These are phyloP conservation scores for Crucihimalaya himalaica DNA, from an alignment of 345 rosid species.

Conservation along the genomic window DNA sequence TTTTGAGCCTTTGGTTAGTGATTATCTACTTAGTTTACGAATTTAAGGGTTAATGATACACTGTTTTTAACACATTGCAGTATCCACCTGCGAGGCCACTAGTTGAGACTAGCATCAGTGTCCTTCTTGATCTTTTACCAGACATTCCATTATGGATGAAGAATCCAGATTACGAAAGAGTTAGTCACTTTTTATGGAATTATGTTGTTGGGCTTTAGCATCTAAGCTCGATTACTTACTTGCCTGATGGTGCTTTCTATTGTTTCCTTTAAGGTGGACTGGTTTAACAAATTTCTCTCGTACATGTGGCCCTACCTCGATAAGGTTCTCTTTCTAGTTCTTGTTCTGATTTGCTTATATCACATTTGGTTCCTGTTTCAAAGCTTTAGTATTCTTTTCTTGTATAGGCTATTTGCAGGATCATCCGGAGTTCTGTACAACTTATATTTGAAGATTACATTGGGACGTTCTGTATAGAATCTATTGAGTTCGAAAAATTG, in stretches of 20 bases:
- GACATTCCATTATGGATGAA: constrained; percentile 81
- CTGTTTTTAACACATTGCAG: constrained; percentile 40
- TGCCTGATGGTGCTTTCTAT: not conserved
- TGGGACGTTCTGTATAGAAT: constrained; percentile 51
- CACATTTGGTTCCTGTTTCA: not conserved
- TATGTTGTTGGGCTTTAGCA: not conserved
- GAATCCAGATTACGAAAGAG: constrained; percentile 74
- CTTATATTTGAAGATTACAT: constrained; percentile 65
- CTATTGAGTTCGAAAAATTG: constrained; percentile 55
- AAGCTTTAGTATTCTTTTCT: constrained; percentile 11
- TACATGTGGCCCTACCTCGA: constrained; percentile 81
- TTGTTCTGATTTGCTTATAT: constrained; percentile 12
- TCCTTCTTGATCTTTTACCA: constrained; percentile 57
- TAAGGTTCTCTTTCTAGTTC: constrained; percentile 47
- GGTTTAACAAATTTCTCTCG: constrained; percentile 67
- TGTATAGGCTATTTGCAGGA: constrained; percentile 59
- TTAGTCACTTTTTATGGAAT: constrained; percentile 27
- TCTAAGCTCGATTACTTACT: not conserved
- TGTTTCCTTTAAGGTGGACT: constrained; percentile 55
- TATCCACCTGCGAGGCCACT: constrained; percentile 58
- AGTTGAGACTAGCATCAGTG: constrained; percentile 45
- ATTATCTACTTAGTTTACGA: not conserved
- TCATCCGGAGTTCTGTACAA: constrained; percentile 47
- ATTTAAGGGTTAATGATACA: not conserved
- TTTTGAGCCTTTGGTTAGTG: not conserved